Percentiles rank a stretch among this genome's conserved stretches.
Evolutionary conservation across 192 early-diverging fungal species (phyloP).

Genomic region (Umbelopsis isabellina): DNA sequence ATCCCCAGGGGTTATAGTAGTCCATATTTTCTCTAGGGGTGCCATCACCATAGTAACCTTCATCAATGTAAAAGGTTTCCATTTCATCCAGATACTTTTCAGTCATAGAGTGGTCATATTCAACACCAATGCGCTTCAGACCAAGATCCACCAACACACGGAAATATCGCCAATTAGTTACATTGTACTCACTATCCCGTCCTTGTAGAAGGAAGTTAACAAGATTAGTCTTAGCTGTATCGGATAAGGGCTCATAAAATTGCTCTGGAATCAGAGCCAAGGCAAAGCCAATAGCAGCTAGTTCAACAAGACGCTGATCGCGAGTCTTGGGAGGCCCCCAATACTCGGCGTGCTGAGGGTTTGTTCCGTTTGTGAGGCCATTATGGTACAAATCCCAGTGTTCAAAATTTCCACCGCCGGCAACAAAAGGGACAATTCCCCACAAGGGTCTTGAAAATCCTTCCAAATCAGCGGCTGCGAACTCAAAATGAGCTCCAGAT

Average conservation of each 20-base stretch:
- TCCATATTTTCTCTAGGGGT: not conserved
- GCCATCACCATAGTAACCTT: conserved; percentile 25
- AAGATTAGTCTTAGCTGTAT: conserved; percentile 13
- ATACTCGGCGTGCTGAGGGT: conserved; percentile 25
- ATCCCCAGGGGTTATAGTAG: conserved; percentile 21
- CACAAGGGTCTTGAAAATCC: conserved; percentile 23
- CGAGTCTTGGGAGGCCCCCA: not conserved
- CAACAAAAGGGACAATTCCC: conserved; percentile 26
- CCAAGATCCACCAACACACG: conserved; percentile 27
- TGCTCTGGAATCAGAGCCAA: conserved; percentile 24
- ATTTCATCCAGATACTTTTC: conserved; percentile 24
- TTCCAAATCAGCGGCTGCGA: conserved; percentile 24
- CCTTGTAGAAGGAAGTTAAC: not conserved
- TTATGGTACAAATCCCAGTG: conserved; percentile 24
- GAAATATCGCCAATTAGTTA: conserved; percentile 20
- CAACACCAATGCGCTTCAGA: conserved; percentile 9
- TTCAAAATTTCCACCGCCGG: conserved; percentile 22
- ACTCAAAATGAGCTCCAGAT: conserved; percentile 22
- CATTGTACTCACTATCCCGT: conserved; percentile 14
- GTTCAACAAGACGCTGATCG: conserved; percentile 26
- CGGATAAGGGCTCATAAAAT: conserved; percentile 19
- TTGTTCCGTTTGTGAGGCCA: conserved; percentile 18
- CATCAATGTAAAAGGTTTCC: conserved; percentile 21
- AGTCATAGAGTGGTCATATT: conserved; percentile 18
- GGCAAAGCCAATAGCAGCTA: conserved; percentile 26